These are phyloP conservation scores for Globisporangium nodosum DNA, from an alignment of 352 stramenopile species.

Conservation along the genomic window DNA sequence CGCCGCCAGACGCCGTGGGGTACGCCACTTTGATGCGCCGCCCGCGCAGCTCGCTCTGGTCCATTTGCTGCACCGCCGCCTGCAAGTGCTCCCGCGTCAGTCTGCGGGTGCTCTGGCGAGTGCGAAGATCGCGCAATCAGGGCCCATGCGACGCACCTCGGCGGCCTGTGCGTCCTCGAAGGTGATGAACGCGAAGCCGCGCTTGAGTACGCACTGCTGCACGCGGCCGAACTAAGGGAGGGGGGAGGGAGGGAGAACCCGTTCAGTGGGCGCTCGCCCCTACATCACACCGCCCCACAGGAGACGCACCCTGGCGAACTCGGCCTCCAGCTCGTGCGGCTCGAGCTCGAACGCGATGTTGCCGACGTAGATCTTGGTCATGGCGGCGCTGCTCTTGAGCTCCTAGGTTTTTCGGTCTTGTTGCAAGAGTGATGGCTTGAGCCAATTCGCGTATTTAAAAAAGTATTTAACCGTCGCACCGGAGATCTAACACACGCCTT, in stretches of 20 bases:
- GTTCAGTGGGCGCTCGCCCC: neutral
- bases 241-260: neutral
- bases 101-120: too few species aligned
- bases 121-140: neutral
- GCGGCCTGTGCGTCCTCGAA: conserved; percentile 41
- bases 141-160: conserved; percentile 17
- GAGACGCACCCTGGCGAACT: conserved; percentile 35
- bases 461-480: neutral
- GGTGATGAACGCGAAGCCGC: conserved; percentile 53
- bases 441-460: neutral
- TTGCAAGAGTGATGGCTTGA: neutral
- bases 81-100: neutral
- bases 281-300: neutral
- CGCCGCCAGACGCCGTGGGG: conserved; percentile 14
- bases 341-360: conserved; percentile 55
- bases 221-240: conserved; percentile 39
- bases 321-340: conserved; percentile 34
- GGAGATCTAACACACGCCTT: neutral
- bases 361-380: conserved; percentile 64
- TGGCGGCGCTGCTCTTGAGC: conserved; percentile 21
- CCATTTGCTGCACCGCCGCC: conserved; percentile 40
- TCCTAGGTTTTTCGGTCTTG: neutral
- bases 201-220: conserved; percentile 44
- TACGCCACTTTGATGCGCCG: conserved; percentile 42
- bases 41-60: conserved; percentile 38